Evolutionary conservation across 2,329 filamentous ascomycete species (phyloP).

Genomic region (Tothia fuscella): DNA sequence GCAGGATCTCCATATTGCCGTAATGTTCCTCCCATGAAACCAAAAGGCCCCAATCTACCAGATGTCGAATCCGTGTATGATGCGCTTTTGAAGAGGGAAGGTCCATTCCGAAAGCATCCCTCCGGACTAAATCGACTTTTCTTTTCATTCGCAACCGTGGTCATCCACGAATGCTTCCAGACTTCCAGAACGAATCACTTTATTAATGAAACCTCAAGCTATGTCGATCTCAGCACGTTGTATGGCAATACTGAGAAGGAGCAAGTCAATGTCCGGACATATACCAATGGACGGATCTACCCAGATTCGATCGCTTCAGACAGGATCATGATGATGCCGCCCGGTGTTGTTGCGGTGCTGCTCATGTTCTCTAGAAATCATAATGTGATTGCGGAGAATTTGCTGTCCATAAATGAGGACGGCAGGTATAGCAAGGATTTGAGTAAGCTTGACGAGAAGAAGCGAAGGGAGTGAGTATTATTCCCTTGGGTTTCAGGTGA

Average conservation of each 20-base stretch:
- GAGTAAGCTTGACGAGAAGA: slow-evolving; percentile 25
- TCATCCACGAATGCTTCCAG: slow-evolving; percentile 38
- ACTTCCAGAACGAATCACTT: slow-evolving; percentile 28
- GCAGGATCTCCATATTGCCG: slow-evolving; percentile 36
- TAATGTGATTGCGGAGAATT: slow-evolving; percentile 30
- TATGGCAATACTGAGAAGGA: slow-evolving; percentile 34
- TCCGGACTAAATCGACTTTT: slow-evolving; percentile 34
- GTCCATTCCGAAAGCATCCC: slow-evolving; percentile 31
- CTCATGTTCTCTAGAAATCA: slow-evolving; percentile 36
- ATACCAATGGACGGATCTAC: slow-evolving; percentile 30
- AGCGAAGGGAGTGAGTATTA: slow-evolving; percentile 26
- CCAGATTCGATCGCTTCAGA: slow-evolving; percentile 34
- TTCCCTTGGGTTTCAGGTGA: neutral
- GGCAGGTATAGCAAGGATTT: slow-evolving; percentile 32
- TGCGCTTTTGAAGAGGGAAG: slow-evolving; percentile 30
- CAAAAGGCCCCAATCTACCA: slow-evolving; percentile 37
- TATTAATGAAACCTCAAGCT: slow-evolving; percentile 36
- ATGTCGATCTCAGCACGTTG: slow-evolving; percentile 35
- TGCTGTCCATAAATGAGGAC: slow-evolving; percentile 32
- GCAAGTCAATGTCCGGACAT: slow-evolving; percentile 32
- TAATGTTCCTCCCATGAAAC: slow-evolving; percentile 33
- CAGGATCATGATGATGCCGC: slow-evolving; percentile 37
- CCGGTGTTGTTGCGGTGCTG: slow-evolving; percentile 31
- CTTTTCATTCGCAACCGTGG: slow-evolving; percentile 36
- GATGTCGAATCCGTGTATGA: slow-evolving; percentile 38